These are phyloP conservation scores for Lodderomyces beijingensis DNA, from an alignment of 1,139 yeast species.

Conservation along the genomic window DNA sequence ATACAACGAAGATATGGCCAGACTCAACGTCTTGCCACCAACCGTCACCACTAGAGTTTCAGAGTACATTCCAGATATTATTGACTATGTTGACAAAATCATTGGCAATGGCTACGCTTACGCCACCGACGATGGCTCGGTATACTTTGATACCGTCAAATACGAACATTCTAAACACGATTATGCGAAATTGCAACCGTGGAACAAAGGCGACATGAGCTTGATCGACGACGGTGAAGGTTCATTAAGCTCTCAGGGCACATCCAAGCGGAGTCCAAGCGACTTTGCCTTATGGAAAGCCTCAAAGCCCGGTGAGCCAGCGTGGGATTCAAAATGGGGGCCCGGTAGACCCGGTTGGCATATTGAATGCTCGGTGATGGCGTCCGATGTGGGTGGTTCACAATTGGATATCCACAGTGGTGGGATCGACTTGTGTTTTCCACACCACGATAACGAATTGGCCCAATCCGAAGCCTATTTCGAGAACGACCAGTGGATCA, in stretches of 20 bases:
- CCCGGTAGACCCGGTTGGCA: slow-evolving; percentile 99
- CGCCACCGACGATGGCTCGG: slow-evolving; percentile 79
- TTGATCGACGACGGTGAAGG: slow-evolving; percentile 96
- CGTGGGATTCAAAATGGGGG: slow-evolving; percentile 96
- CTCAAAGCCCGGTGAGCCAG: slow-evolving; percentile 96
- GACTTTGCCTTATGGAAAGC: slow-evolving; percentile 98
- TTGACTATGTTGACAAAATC: slow-evolving; percentile 70
- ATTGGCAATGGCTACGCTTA: slow-evolving; percentile 81
- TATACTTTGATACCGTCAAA: slow-evolving; percentile 84
- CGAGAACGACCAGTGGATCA: slow-evolving; percentile 91
- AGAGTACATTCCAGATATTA: slow-evolving; percentile 91
- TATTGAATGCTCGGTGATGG: slow-evolving; percentile 99
- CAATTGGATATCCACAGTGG: slow-evolving; percentile 95
- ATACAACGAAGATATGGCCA: slow-evolving; percentile 81
- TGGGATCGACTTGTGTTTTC: slow-evolving; percentile 95
- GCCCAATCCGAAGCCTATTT: slow-evolving; percentile 96
- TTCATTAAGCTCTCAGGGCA: slow-evolving; percentile 57
- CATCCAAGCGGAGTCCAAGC: slow-evolving; percentile 63
- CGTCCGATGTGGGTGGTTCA: slow-evolving; percentile 79
- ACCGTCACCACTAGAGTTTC: slow-evolving; percentile 92
- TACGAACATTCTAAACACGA: slow-evolving; percentile 76
- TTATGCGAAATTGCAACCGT: slow-evolving; percentile 95
- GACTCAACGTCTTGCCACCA: slow-evolving; percentile 79
- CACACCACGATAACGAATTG: slow-evolving; percentile 98
- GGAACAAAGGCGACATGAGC: slow-evolving; percentile 89